Conservation (phyloP, 768 basidiomycete species). For the Asterophora lycoperdoides region DNA sequence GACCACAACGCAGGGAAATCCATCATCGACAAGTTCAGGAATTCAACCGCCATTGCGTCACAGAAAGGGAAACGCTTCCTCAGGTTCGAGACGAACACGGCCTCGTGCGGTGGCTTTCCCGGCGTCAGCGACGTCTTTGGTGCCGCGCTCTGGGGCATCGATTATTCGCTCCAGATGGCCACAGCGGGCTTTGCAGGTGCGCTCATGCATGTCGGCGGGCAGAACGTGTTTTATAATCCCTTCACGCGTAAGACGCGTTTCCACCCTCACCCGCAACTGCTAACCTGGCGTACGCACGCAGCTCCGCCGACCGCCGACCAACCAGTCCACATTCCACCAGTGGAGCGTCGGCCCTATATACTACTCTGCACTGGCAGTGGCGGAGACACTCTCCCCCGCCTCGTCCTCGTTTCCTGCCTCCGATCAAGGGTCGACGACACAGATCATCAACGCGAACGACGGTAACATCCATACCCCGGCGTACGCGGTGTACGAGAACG, state of each 20-base stretch:
- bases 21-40: constrained; percentile 50
- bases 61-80: constrained; percentile 41
- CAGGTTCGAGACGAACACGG: constrained; percentile 72
- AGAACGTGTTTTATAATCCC: constrained; percentile 62
- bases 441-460: constrained; percentile 48
- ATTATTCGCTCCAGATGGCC: constrained; percentile 60
- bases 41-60: constrained; percentile 42
- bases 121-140: constrained; percentile 62
- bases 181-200: constrained; percentile 47
- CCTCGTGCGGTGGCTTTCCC: constrained; percentile 64
- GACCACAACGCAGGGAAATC: constrained; percentile 51
- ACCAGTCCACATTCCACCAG: constrained; percentile 51
- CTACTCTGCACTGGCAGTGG: constrained; percentile 65
- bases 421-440: constrained; percentile 29
- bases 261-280: background rate
- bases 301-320: constrained; percentile 30
- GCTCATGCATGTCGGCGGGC: constrained; percentile 56
- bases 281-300: too few relatives aligned
- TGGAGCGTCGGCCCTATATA: constrained; percentile 76
- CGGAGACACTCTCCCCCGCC: constrained; percentile 58
- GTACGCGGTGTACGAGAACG: constrained; percentile 74
- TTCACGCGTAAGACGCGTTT: constrained; percentile 43
- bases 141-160: constrained; percentile 60
- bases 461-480: constrained; percentile 48
- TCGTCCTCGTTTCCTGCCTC: constrained; percentile 18